These are phyloP conservation scores for Rhinocladiella mackenziei DNA, from an alignment of 2,329 filamentous ascomycete species.

Conservation along the genomic window DNA sequence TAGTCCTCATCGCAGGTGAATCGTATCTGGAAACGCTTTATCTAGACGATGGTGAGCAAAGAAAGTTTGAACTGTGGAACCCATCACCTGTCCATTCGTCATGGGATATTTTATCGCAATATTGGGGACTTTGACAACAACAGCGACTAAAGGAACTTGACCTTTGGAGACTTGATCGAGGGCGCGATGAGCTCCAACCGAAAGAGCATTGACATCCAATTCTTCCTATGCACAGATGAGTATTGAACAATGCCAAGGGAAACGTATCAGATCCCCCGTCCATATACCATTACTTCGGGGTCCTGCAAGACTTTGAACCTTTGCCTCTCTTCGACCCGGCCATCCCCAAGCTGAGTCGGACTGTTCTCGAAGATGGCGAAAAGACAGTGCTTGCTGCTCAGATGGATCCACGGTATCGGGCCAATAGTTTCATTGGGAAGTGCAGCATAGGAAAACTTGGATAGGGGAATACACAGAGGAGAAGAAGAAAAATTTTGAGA, in stretches of 20 bases:
- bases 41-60: slow-evolving; percentile 33
- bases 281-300: slow-evolving; percentile 37
- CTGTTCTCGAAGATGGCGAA: slow-evolving; percentile 37
- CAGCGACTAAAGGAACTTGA: slow-evolving; percentile 35
- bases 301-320: slow-evolving; percentile 37
- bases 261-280: background rate
- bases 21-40: slow-evolving; percentile 45
- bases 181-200: slow-evolving; percentile 28
- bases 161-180: slow-evolving; percentile 12
- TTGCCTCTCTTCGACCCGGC: slow-evolving; percentile 26
- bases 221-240: slow-evolving; percentile 38
- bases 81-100: slow-evolving; percentile 32
- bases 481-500: slow-evolving; percentile 42
- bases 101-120: slow-evolving; percentile 44
- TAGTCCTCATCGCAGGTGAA: slow-evolving; percentile 41
- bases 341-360: slow-evolving; percentile 17
- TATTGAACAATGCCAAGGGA: background rate
- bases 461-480: slow-evolving; percentile 40
- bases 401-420: slow-evolving; percentile 44
- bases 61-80: slow-evolving; percentile 16
- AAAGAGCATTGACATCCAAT: slow-evolving; percentile 37
- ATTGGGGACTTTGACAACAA: slow-evolving; percentile 45
- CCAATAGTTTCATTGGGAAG: slow-evolving; percentile 36
- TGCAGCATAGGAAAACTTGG: slow-evolving; percentile 46
- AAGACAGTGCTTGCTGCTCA: slow-evolving; percentile 38